phyloP scores from a whole-genome alignment of 75 land plant species.

The Cryptomeria japonica region DNA sequence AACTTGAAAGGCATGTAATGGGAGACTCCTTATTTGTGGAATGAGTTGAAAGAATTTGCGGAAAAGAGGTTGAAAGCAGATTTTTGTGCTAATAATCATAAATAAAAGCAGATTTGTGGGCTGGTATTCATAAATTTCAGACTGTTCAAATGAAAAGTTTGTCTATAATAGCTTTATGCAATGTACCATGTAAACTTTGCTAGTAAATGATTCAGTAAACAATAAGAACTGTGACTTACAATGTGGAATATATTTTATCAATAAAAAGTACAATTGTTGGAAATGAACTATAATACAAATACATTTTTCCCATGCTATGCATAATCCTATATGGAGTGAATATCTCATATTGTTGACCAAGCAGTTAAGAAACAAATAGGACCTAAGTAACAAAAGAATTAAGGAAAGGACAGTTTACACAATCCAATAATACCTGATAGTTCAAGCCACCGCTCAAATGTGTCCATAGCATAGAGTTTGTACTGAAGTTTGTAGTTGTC shows the following conservation, averaged over 20 bases:
- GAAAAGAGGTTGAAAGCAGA: too few species aligned
- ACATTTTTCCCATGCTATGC: neutral
- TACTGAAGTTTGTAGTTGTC: slow-evolving; percentile 19
- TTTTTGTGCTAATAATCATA: too few species aligned
- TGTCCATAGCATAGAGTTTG: slow-evolving; percentile 25
- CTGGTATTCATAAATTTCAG: too few species aligned
- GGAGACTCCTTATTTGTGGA: too few species aligned
- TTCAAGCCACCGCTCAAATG: slow-evolving; percentile 31
- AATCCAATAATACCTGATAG: slow-evolving; percentile 14
- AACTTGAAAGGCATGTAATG: too few species aligned
- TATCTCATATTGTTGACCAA: neutral
- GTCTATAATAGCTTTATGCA: too few species aligned
- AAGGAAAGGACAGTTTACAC: neutral
- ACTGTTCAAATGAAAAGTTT: too few species aligned
- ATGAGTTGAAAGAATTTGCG: too few species aligned
- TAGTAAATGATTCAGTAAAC: too few species aligned
- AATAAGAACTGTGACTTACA: neutral
- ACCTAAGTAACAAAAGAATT: neutral
- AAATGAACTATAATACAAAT: neutral
- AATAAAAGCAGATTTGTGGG: too few species aligned
- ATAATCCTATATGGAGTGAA: neutral
- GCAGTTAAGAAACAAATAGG: neutral
- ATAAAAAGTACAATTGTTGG: neutral
- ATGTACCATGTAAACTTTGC: too few species aligned
- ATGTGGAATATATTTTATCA: neutral